phyloP scores from a whole-genome alignment of 2,329 filamentous ascomycete genomes.

The Dactylellina sp. region DNA sequence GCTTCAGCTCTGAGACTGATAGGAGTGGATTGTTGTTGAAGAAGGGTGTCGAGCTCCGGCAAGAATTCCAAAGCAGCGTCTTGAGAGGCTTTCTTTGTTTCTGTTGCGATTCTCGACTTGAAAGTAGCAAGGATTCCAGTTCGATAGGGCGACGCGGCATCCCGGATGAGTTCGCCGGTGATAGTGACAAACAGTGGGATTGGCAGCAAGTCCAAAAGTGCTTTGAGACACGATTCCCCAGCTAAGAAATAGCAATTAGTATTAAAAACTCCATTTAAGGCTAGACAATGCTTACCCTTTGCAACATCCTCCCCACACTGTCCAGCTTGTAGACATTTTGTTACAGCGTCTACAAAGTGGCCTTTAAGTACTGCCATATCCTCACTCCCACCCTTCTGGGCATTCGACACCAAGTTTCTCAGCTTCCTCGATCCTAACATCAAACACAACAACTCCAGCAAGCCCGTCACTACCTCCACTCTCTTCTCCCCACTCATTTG shows the following conservation, averaged over 20 bases:
- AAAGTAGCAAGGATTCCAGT: constrained; percentile 84
- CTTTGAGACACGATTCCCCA: constrained; percentile 72
- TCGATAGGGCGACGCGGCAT: constrained; percentile 78
- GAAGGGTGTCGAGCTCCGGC: constrained; percentile 79
- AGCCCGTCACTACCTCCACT: constrained; percentile 64
- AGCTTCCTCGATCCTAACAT: constrained; percentile 57
- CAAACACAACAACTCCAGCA: constrained; percentile 62
- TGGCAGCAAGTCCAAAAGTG: constrained; percentile 84
- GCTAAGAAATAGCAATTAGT: constrained; percentile 68
- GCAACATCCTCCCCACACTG: constrained; percentile 64
- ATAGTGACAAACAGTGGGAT: constrained; percentile 90
- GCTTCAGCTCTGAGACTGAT: constrained; percentile 87
- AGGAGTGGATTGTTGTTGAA: constrained; percentile 77
- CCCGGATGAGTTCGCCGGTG: constrained; percentile 82
- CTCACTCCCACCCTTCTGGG: constrained; percentile 55
- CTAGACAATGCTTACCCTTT: constrained; percentile 31
- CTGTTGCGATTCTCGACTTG: constrained; percentile 79
- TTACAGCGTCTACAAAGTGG: constrained; percentile 59
- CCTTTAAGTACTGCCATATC: constrained; percentile 54
- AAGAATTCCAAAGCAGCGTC: constrained; percentile 80
- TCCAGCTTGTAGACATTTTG: constrained; percentile 63
- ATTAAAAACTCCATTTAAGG: constrained; percentile 35
- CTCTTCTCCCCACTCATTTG: constrained; percentile 48
- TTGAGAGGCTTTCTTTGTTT: constrained; percentile 76
- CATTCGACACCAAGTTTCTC: constrained; percentile 50